phyloP scores from a whole-genome alignment of 768 basidiomycete genomes.

The Tricholoma matsutake region DNA sequence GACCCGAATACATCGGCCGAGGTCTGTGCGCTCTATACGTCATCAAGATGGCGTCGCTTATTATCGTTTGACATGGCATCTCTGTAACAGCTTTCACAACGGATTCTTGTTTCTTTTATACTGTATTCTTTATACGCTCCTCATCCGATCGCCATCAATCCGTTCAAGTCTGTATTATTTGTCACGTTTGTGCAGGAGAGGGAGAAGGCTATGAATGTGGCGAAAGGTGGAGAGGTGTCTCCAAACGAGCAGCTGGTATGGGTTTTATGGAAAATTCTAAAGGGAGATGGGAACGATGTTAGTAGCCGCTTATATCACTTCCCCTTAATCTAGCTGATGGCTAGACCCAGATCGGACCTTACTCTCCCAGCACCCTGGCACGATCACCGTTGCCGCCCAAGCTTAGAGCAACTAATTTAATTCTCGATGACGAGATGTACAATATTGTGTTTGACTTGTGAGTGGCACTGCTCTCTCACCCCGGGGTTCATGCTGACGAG shows the following conservation, averaged over 20 bases:
- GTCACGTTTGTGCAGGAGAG: constrained; percentile 68
- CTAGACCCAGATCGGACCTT: constrained; percentile 69
- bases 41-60: background rate
- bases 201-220: constrained; percentile 51
- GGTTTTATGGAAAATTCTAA: constrained; percentile 85
- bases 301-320: constrained; percentile 21
- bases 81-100: constrained; percentile 53
- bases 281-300: constrained; percentile 80
- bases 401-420: constrained; percentile 68
- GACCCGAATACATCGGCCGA: constrained; percentile 50
- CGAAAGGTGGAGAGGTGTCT: constrained; percentile 46
- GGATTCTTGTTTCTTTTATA: constrained; percentile 77
- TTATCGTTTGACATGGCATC: too few relatives aligned
- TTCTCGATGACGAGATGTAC: constrained; percentile 62
- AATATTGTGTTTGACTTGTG: constrained; percentile 48
- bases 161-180: constrained; percentile 73
- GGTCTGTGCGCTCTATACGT: constrained; percentile 32
- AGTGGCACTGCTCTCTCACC: constrained; percentile 17
- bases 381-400: constrained; percentile 74
- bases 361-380: constrained; percentile 71
- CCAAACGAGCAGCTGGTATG: constrained; percentile 78
- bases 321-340: background rate
- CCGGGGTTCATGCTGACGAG: background rate
- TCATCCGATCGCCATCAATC: constrained; percentile 76
- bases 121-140: constrained; percentile 79